Conservation (phyloP, 2,329 filamentous ascomycete genomes). For the Neonectria faginata region DNA sequence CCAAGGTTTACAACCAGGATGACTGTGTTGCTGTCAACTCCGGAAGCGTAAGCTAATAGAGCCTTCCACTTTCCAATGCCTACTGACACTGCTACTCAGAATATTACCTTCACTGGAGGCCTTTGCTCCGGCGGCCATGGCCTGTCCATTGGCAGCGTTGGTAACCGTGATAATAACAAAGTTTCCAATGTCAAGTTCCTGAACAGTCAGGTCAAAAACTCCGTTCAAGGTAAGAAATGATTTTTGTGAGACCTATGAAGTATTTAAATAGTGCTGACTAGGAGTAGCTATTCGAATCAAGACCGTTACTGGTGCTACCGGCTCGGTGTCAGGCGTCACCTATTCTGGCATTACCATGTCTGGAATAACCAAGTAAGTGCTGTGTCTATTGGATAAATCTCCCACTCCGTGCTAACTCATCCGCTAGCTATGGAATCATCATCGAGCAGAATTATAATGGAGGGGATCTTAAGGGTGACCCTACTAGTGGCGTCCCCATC, state of each 20-base stretch:
- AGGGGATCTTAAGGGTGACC: slow-evolving; percentile 56
- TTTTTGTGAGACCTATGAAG: accelerated
- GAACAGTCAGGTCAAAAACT: slow-evolving; percentile 61
- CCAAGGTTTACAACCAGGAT: slow-evolving; percentile 70
- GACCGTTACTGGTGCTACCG: slow-evolving; percentile 59
- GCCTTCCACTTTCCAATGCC: accelerated
- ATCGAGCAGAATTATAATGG: slow-evolving; percentile 61
- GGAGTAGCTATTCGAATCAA: slow-evolving; percentile 56
- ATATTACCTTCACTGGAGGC: slow-evolving; percentile 59
- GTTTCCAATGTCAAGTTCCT: slow-evolving; percentile 64
- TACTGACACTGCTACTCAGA: slow-evolving; percentile 24
- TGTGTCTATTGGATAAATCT: too few relatives aligned
- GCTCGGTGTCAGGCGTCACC: slow-evolving; percentile 56
- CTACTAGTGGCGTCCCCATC: slow-evolving; percentile 62
- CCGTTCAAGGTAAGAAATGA: slow-evolving; percentile 57
- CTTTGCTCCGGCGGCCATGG: slow-evolving; percentile 59
- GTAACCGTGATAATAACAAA: slow-evolving; percentile 61
- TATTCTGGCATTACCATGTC: slow-evolving; percentile 58
- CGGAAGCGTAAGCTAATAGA: slow-evolving; percentile 45
- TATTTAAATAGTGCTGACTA: accelerated
- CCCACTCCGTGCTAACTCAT: neutral
- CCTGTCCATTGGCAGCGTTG: slow-evolving; percentile 58
- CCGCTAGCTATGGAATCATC: slow-evolving; percentile 49
- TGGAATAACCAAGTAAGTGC: slow-evolving; percentile 50
- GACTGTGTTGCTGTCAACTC: slow-evolving; percentile 70